Base-by-base conservation (phyloP, 2,329 filamentous ascomycete genomes). In the Dichotomopilus funicola region DNA sequence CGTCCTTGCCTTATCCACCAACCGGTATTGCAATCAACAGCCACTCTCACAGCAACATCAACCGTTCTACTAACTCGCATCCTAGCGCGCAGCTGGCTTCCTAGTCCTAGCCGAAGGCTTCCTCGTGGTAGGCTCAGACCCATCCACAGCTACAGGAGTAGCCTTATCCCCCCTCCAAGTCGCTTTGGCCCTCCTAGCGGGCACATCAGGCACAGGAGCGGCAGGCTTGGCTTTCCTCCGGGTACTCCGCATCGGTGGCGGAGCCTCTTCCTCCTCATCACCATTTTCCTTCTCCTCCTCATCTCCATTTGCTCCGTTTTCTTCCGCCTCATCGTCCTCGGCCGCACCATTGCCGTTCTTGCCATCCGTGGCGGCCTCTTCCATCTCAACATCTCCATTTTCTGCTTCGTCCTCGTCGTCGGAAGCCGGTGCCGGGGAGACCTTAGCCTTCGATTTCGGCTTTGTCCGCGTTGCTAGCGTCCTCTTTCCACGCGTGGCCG, bases 361-460 rank as follows among this genome's bases (percentile, higher is more conserved):
- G 19, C 3, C 19, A 27, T 27, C 19, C 19, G 19, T 3, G 19
- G 19, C 53, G 6, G 48, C 53, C 13, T 58, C 53, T 12, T 51
- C 51, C 54, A 57, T 56, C 10, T 56, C 54, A 9, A 57, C 51
- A 36, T 59, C 59, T 9, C 50, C 54, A 31, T 37, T 40, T n/a
- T 49, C 49, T 13, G 37, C 12, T 42, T 31, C 42, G 3, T 40
- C 34, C 1, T 31, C 34, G 5, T 40, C 51, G 5, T 42, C 36
- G 12, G 12, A n/a, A 10, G 36, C 47, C 5, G 31, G 6, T 5
- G 46, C 46, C 0, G 49, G 38, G 8, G 45, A 40, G 5, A 51
- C 12, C 33, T 50, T 44, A 6, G 19, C 44, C 8, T n/a, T 49
- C 1, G 40, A 12, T 34, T 49, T 54, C 5, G 40, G 4, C 36